Evolutionary conservation across 371 early-diverging fungal genomes (phyloP), one percentile per base, ranked within the genome.

Genomic region (Mortierella sp.): DNA sequence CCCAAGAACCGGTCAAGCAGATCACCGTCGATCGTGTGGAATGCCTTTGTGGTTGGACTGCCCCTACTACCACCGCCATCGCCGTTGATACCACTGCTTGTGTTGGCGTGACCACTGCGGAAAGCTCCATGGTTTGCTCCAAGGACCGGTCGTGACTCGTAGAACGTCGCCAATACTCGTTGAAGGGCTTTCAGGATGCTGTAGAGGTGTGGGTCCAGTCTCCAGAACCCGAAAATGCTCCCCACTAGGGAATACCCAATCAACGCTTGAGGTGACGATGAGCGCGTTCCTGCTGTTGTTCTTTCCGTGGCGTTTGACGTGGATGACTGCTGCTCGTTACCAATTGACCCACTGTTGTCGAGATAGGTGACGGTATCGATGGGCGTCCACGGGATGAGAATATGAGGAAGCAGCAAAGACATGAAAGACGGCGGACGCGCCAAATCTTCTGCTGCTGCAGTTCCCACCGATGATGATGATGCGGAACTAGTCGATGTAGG

Each of bases 201-300:
- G 31, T 78, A 85, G 2, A 80, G 57, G 8, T 28, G 24, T 10
- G 78, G 79, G 2, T 71, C 8, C n/a, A 85, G 55, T 11, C 79
- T 67, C 86, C 86, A 85, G 59, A 85, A 76, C 28, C 86, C 86
- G 9, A 75, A 6, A 14, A 85, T 67, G 21, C 86, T 81, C 2
- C 86, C 86, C 0, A 72, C 50, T 24, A 78, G 34, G 0, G 81
- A 70, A 40, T 79, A 78, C 10, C 74, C 86, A 0, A 85, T 50
- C 34, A 85, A 69, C 5, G 86, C 86, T 26, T 85, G 86, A n/a
- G 86, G n/a, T n/a, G n/a, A 54, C 4, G 78, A 76, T 1, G 31
- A 34, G 6, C 19, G 61, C 4, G 24, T 16, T 9, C 9, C 24
- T 3, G 71, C 5, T 8, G 74, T 28, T 24, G 74, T 1, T 16